Evolutionary conservation across 1,139 yeast genomes (phyloP).

Genomic region (Cylindricascospora bacillispora): DNA sequence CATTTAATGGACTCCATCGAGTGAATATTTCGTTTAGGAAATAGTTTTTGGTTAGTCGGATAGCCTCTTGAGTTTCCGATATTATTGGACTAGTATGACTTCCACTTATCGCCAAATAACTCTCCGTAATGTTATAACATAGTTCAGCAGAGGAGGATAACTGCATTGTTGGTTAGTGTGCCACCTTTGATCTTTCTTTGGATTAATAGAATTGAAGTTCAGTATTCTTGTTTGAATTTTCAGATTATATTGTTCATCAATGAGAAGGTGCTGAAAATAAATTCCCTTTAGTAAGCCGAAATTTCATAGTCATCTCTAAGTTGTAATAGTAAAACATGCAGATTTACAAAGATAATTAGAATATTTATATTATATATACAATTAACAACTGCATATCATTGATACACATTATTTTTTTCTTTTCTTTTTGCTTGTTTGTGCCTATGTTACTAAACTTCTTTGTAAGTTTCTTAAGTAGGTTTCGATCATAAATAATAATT

Average conservation of each 20-base stretch:
- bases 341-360: no score
- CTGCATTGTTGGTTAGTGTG: slow-evolving; percentile 7
- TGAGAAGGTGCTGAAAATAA: no score
- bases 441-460: no score
- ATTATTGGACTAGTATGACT: slow-evolving; percentile 10
- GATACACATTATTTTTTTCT: no score
- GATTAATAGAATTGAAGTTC: slow-evolving; percentile 3
- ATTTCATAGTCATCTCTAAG: no score
- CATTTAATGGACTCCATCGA: slow-evolving; percentile 22
- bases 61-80: slow-evolving; percentile 20
- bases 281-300: no score
- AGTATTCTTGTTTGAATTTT: no score
- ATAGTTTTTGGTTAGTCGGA: slow-evolving; percentile 13
- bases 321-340: no score
- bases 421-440: no score
- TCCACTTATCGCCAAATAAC: slow-evolving; percentile 12
- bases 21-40: slow-evolving; percentile 19
- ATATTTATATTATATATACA: no score
- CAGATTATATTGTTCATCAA: no score
- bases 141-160: slow-evolving; percentile 14
- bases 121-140: slow-evolving; percentile 19
- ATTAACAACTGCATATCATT: no score
- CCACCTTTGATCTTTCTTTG: neutral
- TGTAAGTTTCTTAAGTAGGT: slow-evolving; percentile 5
- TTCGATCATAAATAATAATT: slow-evolving; percentile 6